These are phyloP conservation scores for Anisodus acutangulus DNA, from an alignment of 257 asterid genomes.

Conservation along the genomic window DNA sequence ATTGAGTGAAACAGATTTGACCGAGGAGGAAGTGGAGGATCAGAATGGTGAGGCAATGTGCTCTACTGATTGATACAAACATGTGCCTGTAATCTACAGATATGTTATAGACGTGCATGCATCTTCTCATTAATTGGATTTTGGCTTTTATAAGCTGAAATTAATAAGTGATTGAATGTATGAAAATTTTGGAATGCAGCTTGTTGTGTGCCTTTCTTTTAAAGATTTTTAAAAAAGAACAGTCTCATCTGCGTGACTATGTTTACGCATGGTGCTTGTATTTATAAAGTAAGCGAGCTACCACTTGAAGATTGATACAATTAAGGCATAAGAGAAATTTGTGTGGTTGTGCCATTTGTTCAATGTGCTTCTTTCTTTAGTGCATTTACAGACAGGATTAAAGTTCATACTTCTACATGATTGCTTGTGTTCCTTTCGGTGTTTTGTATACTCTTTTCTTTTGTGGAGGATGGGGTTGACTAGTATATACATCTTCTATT, in stretches of 20 bases:
- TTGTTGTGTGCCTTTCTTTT: background rate
- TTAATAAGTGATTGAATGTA: background rate
- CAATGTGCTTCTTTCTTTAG: background rate
- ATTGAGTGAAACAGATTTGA: background rate
- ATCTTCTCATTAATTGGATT: background rate
- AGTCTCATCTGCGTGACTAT: background rate
- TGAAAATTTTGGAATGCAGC: constrained; percentile 5
- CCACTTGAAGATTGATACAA: background rate
- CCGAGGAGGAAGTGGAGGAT: constrained; percentile 6
- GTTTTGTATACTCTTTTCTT: background rate
- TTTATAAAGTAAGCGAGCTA: background rate
- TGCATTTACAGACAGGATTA: background rate
- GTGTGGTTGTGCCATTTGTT: constrained; percentile 7
- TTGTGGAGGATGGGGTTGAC: background rate
- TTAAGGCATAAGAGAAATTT: background rate
- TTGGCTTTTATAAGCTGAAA: background rate
- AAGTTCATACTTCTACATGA: background rate
- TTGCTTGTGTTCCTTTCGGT: background rate
- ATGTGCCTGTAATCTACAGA: background rate
- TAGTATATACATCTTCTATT: background rate
- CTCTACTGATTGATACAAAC: background rate
- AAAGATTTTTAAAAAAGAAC: background rate
- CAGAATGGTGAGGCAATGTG: background rate
- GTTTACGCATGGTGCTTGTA: background rate
- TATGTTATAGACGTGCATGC: background rate